These are phyloP conservation scores for Debaryomyces singareniensis DNA, from an alignment of 1,139 yeast species.

Conservation along the genomic window DNA sequence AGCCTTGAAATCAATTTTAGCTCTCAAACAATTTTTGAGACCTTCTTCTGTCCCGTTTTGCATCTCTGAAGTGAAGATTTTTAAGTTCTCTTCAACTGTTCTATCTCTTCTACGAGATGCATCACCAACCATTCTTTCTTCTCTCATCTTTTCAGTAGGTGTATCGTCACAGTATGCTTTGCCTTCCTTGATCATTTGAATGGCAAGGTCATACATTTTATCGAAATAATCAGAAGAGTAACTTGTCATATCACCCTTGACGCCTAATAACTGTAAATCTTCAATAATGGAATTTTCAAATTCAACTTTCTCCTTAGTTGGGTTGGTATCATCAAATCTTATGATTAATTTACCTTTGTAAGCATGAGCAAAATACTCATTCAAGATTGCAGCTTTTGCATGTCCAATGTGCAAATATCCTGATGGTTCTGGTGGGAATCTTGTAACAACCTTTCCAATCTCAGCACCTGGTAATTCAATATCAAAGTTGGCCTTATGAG, in stretches of 20 bases:
- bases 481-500: constrained; percentile 79
- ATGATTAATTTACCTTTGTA: constrained; percentile 87
- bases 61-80: constrained; percentile 77
- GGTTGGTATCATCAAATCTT: constrained; percentile 92
- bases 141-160: constrained; percentile 82
- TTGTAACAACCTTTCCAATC: constrained; percentile 84
- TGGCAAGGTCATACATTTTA: constrained; percentile 71
- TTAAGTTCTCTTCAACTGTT: constrained; percentile 78
- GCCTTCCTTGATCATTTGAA: constrained; percentile 79
- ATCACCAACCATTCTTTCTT: constrained; percentile 90
- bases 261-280: constrained; percentile 75
- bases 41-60: constrained; percentile 82
- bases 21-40: constrained; percentile 77
- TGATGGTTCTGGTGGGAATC: constrained; percentile 84
- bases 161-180: constrained; percentile 93
- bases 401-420: constrained; percentile 89
- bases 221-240: constrained; percentile 86
- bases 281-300: constrained; percentile 81
- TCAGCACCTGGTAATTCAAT: constrained; percentile 81
- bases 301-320: constrained; percentile 83
- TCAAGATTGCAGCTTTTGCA: constrained; percentile 87
- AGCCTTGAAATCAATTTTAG: constrained; percentile 81
- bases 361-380: constrained; percentile 83
- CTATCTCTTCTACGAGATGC: constrained; percentile 81
- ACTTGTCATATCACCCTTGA: constrained; percentile 75